Conservation (phyloP, 306 rosid genomes). For the Fragaria ananassa region DNA sequence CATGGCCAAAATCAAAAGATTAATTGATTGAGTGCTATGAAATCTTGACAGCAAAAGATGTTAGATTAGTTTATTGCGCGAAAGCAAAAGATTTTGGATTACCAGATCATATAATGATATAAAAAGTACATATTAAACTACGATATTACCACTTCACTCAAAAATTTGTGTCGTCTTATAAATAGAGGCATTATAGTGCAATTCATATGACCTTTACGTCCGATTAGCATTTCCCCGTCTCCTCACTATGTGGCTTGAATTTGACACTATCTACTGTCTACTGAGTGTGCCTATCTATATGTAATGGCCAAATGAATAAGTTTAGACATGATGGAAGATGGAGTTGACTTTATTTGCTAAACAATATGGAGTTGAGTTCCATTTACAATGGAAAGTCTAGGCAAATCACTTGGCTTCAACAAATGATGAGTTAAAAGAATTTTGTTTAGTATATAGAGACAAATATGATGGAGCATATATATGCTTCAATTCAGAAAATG, state of each 20-base stretch:
- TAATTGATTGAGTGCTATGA: not conserved
- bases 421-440: not conserved
- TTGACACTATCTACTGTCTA: not conserved
- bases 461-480: not conserved
- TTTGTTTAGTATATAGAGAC: not conserved
- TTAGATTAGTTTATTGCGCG: not conserved
- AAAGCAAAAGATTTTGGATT: no score
- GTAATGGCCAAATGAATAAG: not conserved
- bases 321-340: slow-evolving; percentile 13
- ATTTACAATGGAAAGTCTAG: not conserved
- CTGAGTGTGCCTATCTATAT: not conserved
- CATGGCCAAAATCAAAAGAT: not conserved
- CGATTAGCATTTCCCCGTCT: not conserved
- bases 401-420: not conserved
- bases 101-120: no score
- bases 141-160: not conserved
- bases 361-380: not conserved
- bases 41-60: no score
- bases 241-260: not conserved
- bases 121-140: not conserved
- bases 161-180: not conserved
- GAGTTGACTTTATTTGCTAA: slow-evolving; percentile 15
- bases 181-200: not conserved
- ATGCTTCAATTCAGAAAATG: not conserved
- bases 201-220: not conserved